A percentile compares a stretch with the other conserved stretches of the same genome.
phyloP scores from a whole-genome alignment of 2,329 filamentous ascomycete genomes.

The Colletotrichum noveboracense region DNA sequence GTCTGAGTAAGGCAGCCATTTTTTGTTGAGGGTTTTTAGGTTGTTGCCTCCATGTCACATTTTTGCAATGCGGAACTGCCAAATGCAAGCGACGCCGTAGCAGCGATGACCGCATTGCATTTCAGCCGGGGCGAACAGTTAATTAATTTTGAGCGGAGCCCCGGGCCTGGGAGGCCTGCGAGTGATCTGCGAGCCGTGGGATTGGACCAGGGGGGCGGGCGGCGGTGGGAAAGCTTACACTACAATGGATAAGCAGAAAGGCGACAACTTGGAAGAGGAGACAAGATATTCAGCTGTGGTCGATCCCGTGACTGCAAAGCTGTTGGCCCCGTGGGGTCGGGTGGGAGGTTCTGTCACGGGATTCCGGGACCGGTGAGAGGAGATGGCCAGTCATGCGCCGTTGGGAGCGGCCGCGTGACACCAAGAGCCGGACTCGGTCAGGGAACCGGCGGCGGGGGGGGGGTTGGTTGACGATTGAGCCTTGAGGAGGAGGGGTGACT shows the following conservation, averaged over 20 bases:
- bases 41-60: neutral
- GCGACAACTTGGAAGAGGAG: neutral
- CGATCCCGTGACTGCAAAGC: constrained; percentile 2
- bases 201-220: neutral
- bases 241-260: neutral
- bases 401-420: constrained; percentile 16
- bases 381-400: constrained; percentile 19
- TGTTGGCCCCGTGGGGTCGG: neutral
- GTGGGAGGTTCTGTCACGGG: neutral
- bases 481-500: neutral
- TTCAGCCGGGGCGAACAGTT: neutral
- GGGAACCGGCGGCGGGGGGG: neutral
- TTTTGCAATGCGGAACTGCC: neutral
- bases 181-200: neutral
- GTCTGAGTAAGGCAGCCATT: neutral
- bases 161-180: neutral
- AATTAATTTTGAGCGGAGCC: neutral
- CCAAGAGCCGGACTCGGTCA: constrained; percentile 17
- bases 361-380: constrained; percentile 19
- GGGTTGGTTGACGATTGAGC: neutral
- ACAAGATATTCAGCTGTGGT: neutral
- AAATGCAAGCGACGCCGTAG: neutral
- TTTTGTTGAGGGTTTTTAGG: neutral
- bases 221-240: neutral
- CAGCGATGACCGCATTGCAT: neutral